These are phyloP conservation scores for Plasmodium knowlesi DNA, from an alignment of 169 alveolate genomes.

Conservation along the genomic window DNA sequence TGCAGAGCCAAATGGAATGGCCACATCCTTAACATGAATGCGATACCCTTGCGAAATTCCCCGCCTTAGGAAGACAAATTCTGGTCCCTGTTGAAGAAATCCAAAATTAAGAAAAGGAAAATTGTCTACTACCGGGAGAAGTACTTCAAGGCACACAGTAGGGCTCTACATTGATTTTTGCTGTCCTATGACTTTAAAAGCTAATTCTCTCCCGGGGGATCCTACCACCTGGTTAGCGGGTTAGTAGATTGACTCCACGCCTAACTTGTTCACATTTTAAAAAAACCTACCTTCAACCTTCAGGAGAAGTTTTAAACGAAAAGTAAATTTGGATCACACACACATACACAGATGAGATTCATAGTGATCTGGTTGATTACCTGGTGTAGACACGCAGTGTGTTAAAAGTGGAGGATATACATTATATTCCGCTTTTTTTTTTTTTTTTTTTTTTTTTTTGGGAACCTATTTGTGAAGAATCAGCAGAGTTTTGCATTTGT, in stretches of 20 bases:
- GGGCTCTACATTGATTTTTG: neutral
- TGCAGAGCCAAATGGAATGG: neutral
- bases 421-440: neutral
- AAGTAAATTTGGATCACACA: neutral
- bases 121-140: conserved; percentile 47
- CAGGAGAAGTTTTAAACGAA: conserved; percentile 9
- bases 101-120: conserved; percentile 58
- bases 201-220: neutral
- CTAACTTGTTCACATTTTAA: neutral
- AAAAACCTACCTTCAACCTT: neutral
- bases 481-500: neutral
- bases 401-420: neutral
- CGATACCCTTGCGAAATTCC: neutral
- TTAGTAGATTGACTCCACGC: neutral
- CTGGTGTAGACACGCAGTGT: neutral
- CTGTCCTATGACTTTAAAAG: neutral
- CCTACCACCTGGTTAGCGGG: no score
- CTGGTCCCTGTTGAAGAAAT: conserved; percentile 43
- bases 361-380: neutral
- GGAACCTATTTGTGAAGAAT: neutral
- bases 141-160: conserved; percentile 38
- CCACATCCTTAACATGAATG: neutral
- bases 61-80: conserved; percentile 53
- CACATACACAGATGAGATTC: neutral
- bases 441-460: neutral